phyloP scores from a whole-genome alignment of 306 rosid species.

The Gillenia trifoliata region DNA sequence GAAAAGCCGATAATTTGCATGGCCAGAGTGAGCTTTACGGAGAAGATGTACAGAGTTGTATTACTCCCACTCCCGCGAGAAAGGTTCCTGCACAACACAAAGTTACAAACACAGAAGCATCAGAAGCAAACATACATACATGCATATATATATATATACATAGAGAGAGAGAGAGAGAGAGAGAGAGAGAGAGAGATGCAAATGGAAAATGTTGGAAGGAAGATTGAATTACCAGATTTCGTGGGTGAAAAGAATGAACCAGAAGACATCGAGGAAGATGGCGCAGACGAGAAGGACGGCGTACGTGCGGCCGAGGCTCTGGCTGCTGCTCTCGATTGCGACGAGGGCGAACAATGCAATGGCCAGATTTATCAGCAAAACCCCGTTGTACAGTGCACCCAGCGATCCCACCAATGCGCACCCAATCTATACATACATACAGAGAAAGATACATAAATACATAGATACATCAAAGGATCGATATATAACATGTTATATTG shows the following conservation, averaged over 20 bases:
- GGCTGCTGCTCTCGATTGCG: constrained; percentile 96
- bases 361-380: constrained; percentile 62
- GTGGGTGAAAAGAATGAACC: constrained; percentile 75
- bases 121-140: background rate
- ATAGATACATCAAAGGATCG: background rate
- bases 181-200: background rate
- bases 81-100: constrained; percentile 58
- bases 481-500: background rate
- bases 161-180: too few species aligned
- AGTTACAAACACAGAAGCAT: background rate
- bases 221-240: constrained; percentile 61
- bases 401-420: constrained; percentile 86
- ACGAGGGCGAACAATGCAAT: constrained; percentile 86
- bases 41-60: constrained; percentile 49
- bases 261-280: constrained; percentile 59
- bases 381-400: constrained; percentile 90
- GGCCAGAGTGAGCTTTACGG: constrained; percentile 77
- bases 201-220: background rate
- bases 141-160: background rate
- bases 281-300: constrained; percentile 81
- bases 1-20: constrained; percentile 72
- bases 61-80: constrained; percentile 31
- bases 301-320: constrained; percentile 91
- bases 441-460: background rate
- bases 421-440: constrained; percentile 48